Conservation (phyloP, 371 early-diverging fungal genomes). For the Lichtheimia hyalospora region DNA sequence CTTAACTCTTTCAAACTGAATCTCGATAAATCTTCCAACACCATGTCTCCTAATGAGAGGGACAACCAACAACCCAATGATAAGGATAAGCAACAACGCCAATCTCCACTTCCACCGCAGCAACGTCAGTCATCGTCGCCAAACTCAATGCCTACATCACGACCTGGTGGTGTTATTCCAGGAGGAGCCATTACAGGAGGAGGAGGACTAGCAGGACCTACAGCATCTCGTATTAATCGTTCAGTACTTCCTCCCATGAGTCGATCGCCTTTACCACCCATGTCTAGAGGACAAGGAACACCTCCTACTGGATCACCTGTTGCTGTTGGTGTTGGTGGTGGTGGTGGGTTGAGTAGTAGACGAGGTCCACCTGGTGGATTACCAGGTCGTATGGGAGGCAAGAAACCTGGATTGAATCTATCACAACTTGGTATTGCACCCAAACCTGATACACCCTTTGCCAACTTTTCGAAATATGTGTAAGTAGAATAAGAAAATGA, state of each 20-base stretch:
- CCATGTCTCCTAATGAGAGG: slow-evolving; percentile 27
- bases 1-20: slow-evolving; percentile 20
- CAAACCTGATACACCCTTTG: slow-evolving; percentile 56
- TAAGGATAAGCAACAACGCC: background rate
- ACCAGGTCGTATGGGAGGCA: slow-evolving; percentile 22
- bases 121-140: background rate
- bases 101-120: background rate
- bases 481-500: no score
- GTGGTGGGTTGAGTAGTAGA: background rate
- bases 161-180: background rate
- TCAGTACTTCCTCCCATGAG: slow-evolving; percentile 49
- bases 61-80: background rate
- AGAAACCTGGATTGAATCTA: slow-evolving; percentile 33
- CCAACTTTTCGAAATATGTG: slow-evolving; percentile 75
- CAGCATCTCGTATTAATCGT: slow-evolving; percentile 12
- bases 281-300: slow-evolving; percentile 11
- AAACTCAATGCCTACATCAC: slow-evolving; percentile 6
- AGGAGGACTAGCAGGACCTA: background rate
- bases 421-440: slow-evolving; percentile 37
- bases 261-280: slow-evolving; percentile 26
- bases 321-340: no score
- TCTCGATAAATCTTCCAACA: slow-evolving; percentile 29
- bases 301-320: slow-evolving; percentile 1
- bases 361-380: slow-evolving; percentile 8
- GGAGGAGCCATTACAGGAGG: background rate